Evolutionary conservation across 768 basidiomycete species (phyloP).

Genomic region (Lepiota brunneoincarnata): DNA sequence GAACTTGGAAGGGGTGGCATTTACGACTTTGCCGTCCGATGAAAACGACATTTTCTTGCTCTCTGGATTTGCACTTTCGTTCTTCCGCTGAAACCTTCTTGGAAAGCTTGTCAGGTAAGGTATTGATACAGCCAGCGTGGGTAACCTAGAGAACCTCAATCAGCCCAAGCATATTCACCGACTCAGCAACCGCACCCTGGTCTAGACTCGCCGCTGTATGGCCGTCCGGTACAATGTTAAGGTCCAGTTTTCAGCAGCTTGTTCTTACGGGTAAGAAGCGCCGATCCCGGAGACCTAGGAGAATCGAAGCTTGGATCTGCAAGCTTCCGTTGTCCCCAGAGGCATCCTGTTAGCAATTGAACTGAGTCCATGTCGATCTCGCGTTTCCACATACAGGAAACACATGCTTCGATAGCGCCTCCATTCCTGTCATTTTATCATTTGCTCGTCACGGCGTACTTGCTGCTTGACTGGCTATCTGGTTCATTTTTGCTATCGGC

Average conservation of each 20-base stretch:
- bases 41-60: constrained; percentile 10
- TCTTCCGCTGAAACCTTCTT: constrained; percentile 11
- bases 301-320: not conserved
- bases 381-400: constrained; percentile 6
- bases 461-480: not conserved
- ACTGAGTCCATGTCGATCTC: constrained; percentile 7
- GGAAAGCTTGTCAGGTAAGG: constrained; percentile 12
- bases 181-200: constrained; percentile 4
- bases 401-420: constrained; percentile 3
- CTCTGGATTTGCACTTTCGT: constrained; percentile 7
- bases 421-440: constrained; percentile 10
- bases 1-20: constrained; percentile 4
- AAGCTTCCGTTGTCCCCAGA: constrained; percentile 5
- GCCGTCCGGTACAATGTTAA: not conserved
- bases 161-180: not conserved
- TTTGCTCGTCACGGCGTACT: constrained; percentile 12
- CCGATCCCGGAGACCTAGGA: constrained; percentile 8
- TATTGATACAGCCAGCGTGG: constrained; percentile 11
- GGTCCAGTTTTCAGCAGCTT: not conserved
- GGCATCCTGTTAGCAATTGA: constrained; percentile 1
- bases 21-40: constrained; percentile 1
- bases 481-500: not conserved
- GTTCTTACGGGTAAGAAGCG: not conserved
- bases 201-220: constrained; percentile 5
- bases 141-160: not conserved